Evolutionary conservation across 805 yeast species (phyloP), one percentile per base, ranked within the genome.

Genomic region (Jamesozyma lodderae): DNA sequence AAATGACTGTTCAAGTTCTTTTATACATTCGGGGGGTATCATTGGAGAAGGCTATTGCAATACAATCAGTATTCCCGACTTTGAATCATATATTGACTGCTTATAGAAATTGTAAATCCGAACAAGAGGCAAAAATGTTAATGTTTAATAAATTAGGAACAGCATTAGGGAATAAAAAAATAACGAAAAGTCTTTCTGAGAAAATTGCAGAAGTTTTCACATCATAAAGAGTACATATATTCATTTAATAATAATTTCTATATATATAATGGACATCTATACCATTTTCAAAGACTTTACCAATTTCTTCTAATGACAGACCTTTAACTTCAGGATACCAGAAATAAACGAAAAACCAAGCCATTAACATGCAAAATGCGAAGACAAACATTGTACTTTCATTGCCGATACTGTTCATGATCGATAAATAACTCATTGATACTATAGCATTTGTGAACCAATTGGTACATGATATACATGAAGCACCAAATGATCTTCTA

Each of bases 1-100:
- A 90, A 44, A 62, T 85, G 49, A 90, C 77, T 48, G 62, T 86
- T 2, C 67, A 73, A 32, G 77, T 86, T 79, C 68, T 92, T 17
- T 75, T 87, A 81, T 73, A 87, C 3, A 70, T 82, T 2, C 71
- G 74, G 43, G 98, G 97, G 0, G 68, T 92, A 1, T 76, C 95
- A 0, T 61, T 84, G 22, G 96, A 90, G 45, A 86, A 83, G 54
- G 98, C 98, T 0, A 53, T 76, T 8, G 75, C 75, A 6, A 77
- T 92, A 8, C 96, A 88, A 59, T 64, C 66, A 15, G 55, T 68
- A 30, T 92, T 68, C 52, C 75, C 77, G 2, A 88, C 96, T 0
- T 92, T 96, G 0, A 62, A 63, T 25, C 55, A 52, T 15, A 65
- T 90, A 0, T 27, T 60, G n/a, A 37, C 29, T 13, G 63, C 62